Conservation (phyloP, 805 yeast genomes). For the Pichia californica region DNA sequence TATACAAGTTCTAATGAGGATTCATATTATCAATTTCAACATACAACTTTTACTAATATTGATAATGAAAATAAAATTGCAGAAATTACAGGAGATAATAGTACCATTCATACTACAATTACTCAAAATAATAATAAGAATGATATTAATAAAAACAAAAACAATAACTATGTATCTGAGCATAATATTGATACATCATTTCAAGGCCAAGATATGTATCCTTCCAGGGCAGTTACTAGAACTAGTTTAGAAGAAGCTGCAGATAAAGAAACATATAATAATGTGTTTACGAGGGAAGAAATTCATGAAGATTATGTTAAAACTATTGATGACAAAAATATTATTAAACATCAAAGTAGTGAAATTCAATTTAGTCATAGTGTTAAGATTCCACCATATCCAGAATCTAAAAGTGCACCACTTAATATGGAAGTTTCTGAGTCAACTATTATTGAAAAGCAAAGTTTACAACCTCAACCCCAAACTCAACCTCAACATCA, state of each 20-base stretch:
- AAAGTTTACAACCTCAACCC: conserved; percentile 10
- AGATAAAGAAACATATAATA: conserved; percentile 2
- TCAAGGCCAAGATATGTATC: conserved; percentile 15
- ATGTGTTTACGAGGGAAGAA: not conserved
- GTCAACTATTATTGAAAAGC: not conserved
- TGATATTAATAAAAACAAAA: not conserved
- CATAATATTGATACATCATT: too few species aligned
- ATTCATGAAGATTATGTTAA: not conserved
- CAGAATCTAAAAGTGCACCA: not conserved
- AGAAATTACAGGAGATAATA: too few species aligned
- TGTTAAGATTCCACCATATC: conserved; percentile 3
- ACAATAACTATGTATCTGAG: not conserved
- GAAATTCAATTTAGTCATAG: not conserved
- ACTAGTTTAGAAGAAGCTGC: conserved; percentile 1
- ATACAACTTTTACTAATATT: not conserved
- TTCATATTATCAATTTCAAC: too few species aligned
- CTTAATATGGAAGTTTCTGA: not conserved
- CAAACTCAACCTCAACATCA: conserved; percentile 18
- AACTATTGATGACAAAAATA: not conserved
- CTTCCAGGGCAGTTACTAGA: conserved; percentile 22
- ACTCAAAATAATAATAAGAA: too few species aligned
- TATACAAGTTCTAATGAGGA: too few species aligned
- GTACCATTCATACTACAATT: too few species aligned
- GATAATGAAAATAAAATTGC: not conserved
- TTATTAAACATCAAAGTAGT: not conserved